These are phyloP conservation scores for Trypanosomatidae sp. DNA, from an alignment of 208 protist species.

Conservation along the genomic window DNA sequence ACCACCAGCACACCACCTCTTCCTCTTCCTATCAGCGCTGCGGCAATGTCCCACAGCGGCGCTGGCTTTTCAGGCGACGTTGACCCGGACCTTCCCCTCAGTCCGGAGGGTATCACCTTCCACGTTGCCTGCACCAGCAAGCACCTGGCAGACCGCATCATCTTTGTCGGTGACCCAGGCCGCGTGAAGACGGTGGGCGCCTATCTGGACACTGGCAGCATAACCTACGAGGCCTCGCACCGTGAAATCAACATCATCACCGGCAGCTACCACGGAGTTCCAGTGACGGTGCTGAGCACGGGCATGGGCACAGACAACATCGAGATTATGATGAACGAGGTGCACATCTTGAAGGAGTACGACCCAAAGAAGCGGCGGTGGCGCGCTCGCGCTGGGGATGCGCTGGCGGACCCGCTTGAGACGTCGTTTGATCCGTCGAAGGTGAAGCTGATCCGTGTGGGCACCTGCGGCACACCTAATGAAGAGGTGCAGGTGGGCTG, in stretches of 20 bases:
- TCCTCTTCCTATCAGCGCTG: not conserved
- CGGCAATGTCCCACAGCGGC: slow-evolving; percentile 32
- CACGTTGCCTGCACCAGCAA: slow-evolving; percentile 47
- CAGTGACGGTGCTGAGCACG: slow-evolving; percentile 68
- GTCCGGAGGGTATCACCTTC: slow-evolving; percentile 62
- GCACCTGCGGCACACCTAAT: slow-evolving; percentile 71
- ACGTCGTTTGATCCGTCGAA: slow-evolving; percentile 42
- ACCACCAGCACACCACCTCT: slow-evolving; percentile 5
- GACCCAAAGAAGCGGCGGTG: slow-evolving; percentile 39
- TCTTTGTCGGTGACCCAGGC: slow-evolving; percentile 73
- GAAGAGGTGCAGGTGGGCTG: slow-evolving; percentile 39
- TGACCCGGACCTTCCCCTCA: slow-evolving; percentile 69
- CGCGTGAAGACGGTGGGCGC: slow-evolving; percentile 53
- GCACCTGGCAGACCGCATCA: slow-evolving; percentile 69
- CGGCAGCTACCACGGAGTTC: slow-evolving; percentile 67
- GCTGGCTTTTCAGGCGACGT: slow-evolving; percentile 31
- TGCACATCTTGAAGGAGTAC: slow-evolving; percentile 84
- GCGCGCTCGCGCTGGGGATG: slow-evolving; percentile 36
- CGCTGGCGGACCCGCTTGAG: slow-evolving; percentile 9
- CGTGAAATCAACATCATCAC: slow-evolving; percentile 73
- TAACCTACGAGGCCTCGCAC: slow-evolving; percentile 51
- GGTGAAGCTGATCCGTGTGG: slow-evolving; percentile 71
- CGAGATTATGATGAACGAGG: slow-evolving; percentile 76
- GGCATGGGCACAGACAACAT: slow-evolving; percentile 86
- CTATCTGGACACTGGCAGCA: slow-evolving; percentile 59